Percentiles rank a stretch among this genome's conserved stretches.
These are phyloP conservation scores for Balakata baccata DNA, from an alignment of 345 rosid genomes.

Conservation along the genomic window DNA sequence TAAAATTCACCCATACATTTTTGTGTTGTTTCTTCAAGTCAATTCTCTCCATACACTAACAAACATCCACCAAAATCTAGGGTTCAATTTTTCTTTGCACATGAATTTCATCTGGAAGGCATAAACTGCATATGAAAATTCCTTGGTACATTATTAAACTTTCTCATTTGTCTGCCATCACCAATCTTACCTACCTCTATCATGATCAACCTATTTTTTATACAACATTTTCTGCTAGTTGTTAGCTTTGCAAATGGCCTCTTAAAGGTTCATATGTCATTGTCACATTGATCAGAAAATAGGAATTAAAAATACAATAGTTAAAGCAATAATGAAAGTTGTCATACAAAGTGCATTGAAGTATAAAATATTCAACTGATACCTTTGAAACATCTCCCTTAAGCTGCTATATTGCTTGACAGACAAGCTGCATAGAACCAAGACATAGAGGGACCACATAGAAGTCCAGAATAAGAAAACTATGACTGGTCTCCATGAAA, in stretches of 20 bases:
- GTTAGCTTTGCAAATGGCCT: background rate
- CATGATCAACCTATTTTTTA: background rate
- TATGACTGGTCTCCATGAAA: conserved; percentile 55
- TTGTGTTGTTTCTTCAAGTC: background rate
- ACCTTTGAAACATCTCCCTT: conserved; percentile 85
- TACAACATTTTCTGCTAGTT: background rate
- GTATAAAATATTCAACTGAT: conserved; percentile 17
- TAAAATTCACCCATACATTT: background rate
- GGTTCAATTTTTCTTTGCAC: background rate
- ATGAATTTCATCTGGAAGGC: background rate
- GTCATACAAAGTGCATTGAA: conserved; percentile 6
- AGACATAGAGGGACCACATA: conserved; percentile 62
- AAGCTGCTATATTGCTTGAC: conserved; percentile 65
- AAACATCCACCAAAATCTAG: background rate
- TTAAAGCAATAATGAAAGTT: background rate
- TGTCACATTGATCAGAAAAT: background rate
- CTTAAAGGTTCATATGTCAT: background rate
- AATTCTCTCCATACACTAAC: background rate
- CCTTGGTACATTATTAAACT: background rate
- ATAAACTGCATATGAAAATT: background rate
- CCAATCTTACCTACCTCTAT: background rate
- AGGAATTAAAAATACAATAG: background rate
- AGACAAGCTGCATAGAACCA: conserved; percentile 61
- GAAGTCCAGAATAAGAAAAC: conserved; percentile 68
- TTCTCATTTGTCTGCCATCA: background rate